phyloP scores from a whole-genome alignment of 345 rosid genomes.

The Psidium guajava region DNA sequence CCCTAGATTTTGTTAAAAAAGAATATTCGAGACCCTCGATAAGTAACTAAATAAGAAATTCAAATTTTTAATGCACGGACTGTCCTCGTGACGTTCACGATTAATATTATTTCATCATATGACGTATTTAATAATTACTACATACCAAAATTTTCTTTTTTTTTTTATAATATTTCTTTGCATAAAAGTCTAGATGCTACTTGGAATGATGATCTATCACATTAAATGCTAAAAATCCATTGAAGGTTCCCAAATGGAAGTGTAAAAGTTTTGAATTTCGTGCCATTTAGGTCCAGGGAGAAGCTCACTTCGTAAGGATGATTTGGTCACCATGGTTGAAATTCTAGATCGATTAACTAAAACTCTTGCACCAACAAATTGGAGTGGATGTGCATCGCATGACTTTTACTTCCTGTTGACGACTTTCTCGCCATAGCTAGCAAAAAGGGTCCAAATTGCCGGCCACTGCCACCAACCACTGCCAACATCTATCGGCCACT shows the following conservation, averaged over 20 bases:
- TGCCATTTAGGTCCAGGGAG: neutral
- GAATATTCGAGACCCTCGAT: neutral
- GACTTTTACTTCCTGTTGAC: no score
- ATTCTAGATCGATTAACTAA: neutral
- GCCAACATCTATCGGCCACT: no score
- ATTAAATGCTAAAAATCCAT: neutral
- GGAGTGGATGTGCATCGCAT: no score
- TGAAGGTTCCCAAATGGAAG: neutral
- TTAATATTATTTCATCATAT: no score
- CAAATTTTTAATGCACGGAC: accelerated
- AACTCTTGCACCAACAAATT: neutral
- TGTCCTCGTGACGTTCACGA: neutral
- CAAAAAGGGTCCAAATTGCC: neutral
- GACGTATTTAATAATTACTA: no score
- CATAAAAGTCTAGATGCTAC: no score
- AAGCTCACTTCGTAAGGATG: neutral
- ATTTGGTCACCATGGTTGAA: neutral
- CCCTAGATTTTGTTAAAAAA: neutral
- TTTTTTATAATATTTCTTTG: no score
- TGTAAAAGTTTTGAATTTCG: neutral
- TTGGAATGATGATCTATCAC: neutral
- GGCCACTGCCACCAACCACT: no score
- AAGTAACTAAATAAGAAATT: neutral
- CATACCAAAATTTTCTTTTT: no score
- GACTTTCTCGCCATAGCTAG: neutral